Evolutionary conservation across 2,329 filamentous ascomycete species (phyloP).

Genomic region (Diaporthe longicolla): DNA sequence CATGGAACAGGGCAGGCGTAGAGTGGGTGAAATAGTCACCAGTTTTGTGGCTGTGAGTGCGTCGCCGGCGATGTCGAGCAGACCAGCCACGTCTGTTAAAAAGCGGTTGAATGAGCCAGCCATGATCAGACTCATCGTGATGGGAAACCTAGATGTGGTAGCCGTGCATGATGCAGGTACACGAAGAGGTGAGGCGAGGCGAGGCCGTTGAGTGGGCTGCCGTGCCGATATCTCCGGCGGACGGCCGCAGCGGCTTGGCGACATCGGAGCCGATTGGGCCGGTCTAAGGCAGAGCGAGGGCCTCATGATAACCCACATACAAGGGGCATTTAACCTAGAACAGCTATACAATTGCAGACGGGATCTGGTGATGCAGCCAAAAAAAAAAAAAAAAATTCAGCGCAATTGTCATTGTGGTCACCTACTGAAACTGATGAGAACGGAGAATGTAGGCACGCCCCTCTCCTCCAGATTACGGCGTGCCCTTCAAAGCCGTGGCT

Average conservation of each 20-base stretch:
- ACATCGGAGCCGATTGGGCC: constrained; percentile 1
- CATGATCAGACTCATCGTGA: not conserved
- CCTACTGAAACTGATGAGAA: not conserved
- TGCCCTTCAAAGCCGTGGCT: not conserved
- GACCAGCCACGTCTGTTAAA: not conserved
- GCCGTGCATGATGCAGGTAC: not conserved
- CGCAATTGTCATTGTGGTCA: not conserved
- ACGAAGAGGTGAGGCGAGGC: not conserved
- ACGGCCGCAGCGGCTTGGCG: not conserved
- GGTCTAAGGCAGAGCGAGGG: not conserved
- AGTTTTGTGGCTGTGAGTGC: constrained; percentile 24
- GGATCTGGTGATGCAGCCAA: not conserved
- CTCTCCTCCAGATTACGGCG: not conserved
- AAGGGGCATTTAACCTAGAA: accelerated
- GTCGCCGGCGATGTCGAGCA: constrained; percentile 19
- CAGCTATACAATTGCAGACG: not conserved
- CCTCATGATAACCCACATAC: not conserved
- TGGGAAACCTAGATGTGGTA: not conserved
- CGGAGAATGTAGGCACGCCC: not conserved
- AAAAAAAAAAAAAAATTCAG: too few relatives aligned
- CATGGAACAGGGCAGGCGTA: too few relatives aligned
- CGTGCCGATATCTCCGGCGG: constrained; percentile 7
- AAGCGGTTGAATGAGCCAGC: not conserved
- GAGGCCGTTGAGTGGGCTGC: not conserved
- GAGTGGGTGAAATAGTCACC: not conserved